Evolutionary conservation across 2,329 filamentous ascomycete species (phyloP), one percentile per base, ranked within the genome.

Genomic region (Periconia digitata): DNA sequence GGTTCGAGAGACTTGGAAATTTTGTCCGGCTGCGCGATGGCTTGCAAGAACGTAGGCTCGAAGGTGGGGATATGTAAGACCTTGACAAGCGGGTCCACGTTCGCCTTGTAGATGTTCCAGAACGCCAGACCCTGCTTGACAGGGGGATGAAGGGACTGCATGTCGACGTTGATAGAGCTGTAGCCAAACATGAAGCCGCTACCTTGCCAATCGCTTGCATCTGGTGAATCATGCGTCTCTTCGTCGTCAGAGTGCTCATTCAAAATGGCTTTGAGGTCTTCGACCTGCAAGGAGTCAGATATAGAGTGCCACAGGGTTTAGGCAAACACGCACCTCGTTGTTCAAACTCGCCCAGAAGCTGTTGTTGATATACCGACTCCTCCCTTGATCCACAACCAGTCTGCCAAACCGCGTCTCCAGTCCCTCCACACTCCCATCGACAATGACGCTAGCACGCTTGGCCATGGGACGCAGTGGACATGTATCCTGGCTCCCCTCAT

Each of bases 291-390:
- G 40, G 8, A 24, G 32, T 56, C 32, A 59, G 46, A 38, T 13
- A 32, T 4, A 15, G 10, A 15, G n/a, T 27, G 24, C 24, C 12
- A 27, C 12, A 32, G 27, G 27, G n/a, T 32, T 3, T 13, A 38
- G 36, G 24, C 13, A 15, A 22, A 40, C 12, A 40, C 73, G 46
- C 70, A 86, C 85, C 77, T 91, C 87, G 44, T 90, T 87, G 50
- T 85, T 88, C 43, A 92, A 76, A 53, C 82, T 88, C 17, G 86
- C 83, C 86, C 86, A 90, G 61, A 91, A 89, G 6, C 82, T 85
- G 66, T 84, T 89, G 72, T 86, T 89, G 56, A 92, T 83, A 64
- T 91, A 92, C 64, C 86, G 77, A 46, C 83, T 85, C 50, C 82
- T 83, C 34, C 85, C 85, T 46, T 90, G 85, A 53, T 86, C 85